Evolutionary conservation across 2,329 filamentous ascomycete species (phyloP).

Genomic region (Fusarium dimerum): DNA sequence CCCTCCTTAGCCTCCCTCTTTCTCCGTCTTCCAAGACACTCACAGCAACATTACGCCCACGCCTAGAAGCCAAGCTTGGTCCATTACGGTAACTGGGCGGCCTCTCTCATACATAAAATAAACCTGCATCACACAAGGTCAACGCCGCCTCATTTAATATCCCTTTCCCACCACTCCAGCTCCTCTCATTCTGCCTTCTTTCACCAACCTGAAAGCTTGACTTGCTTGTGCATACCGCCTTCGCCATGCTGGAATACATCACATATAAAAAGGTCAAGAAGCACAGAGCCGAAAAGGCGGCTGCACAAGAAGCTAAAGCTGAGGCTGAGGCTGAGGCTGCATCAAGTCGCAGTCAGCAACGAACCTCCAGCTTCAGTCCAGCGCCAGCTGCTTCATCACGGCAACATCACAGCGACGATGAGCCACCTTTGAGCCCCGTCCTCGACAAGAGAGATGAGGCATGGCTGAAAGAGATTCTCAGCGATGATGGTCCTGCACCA

Average conservation of each 20-base stretch:
- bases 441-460: slow-evolving; percentile 58
- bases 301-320: slow-evolving; percentile 25
- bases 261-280: slow-evolving; percentile 65
- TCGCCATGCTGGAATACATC: slow-evolving; percentile 63
- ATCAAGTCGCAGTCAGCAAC: slow-evolving; percentile 12
- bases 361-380: slow-evolving; percentile 16
- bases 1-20: background rate
- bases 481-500: slow-evolving; percentile 47
- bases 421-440: slow-evolving; percentile 41
- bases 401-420: slow-evolving; percentile 24
- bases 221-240: too few species aligned
- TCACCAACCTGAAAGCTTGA: too few species aligned
- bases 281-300: slow-evolving; percentile 52
- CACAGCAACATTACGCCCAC: background rate
- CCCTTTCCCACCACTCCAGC: background rate
- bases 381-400: slow-evolving; percentile 11
- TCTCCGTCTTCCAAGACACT: too few species aligned
- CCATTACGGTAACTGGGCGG: slow-evolving; percentile 13
- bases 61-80: background rate
- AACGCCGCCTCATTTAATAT: slow-evolving; percentile 1
- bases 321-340: slow-evolving; percentile 13
- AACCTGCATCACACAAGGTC: background rate
- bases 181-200: too few species aligned
- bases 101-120: slow-evolving; percentile 13
- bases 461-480: slow-evolving; percentile 58